These are phyloP conservation scores for Cucurbita maxima DNA, from an alignment of 306 rosid species.

Conservation along the genomic window DNA sequence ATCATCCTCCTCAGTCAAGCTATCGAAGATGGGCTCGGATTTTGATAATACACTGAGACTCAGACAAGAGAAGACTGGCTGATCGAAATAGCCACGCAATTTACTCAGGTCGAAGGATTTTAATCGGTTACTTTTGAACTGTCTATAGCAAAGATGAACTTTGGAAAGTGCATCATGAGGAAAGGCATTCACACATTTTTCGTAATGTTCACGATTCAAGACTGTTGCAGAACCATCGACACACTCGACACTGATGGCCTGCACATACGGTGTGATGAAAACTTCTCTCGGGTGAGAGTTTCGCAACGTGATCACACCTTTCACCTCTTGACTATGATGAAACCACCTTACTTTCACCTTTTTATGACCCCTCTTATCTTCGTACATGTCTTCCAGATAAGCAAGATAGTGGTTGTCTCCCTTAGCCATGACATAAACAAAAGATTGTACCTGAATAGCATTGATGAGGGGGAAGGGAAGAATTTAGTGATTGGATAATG, in stretches of 20 bases:
- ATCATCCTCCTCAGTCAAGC: conserved; percentile 36
- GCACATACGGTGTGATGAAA: conserved; percentile 80
- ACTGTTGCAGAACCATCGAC: conserved; percentile 87
- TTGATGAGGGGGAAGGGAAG: conserved; percentile 12
- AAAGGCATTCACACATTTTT: conserved; percentile 44
- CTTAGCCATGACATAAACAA: conserved; percentile 94
- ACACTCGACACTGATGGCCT: conserved; percentile 94
- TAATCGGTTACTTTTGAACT: conserved; percentile 70
- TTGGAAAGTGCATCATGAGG: conserved; percentile 44
- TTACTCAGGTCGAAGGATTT: conserved; percentile 83
- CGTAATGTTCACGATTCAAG: conserved; percentile 71
- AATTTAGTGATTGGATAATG: neutral
- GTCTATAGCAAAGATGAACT: conserved; percentile 76
- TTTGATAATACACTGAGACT: conserved; percentile 30
- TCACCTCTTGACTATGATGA: conserved; percentile 91
- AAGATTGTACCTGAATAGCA: conserved; percentile 66
- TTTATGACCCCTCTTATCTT: conserved; percentile 85
- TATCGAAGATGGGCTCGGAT: conserved; percentile 21
- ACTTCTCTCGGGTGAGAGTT: conserved; percentile 90
- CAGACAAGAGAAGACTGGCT: conserved; percentile 68
- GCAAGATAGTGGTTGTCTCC: conserved; percentile 81
- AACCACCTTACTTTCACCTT: conserved; percentile 97
- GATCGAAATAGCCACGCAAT: conserved; percentile 69
- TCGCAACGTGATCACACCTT: conserved; percentile 48
- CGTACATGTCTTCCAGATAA: conserved; percentile 93